Base-by-base conservation (phyloP, 2,329 filamentous ascomycete species). In the Microascus cirrosus region DNA sequence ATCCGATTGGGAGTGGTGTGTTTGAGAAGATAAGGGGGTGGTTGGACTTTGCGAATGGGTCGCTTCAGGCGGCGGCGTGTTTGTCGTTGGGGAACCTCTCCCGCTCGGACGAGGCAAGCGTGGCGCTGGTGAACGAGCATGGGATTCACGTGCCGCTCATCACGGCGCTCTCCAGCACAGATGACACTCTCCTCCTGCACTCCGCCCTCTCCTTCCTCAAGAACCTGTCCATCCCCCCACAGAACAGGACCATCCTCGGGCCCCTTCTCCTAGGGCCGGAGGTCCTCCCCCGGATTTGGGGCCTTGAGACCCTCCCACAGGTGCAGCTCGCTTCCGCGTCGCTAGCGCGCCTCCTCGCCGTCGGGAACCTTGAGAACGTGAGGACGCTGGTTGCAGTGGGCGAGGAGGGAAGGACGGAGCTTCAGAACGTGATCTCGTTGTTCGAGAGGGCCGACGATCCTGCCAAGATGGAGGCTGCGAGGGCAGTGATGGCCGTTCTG, bases 61-160 rank as follows among this genome's bases (percentile, higher is more conserved):
- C 73, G 53, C 73, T 85, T 2, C 79, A 79, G 65, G 74, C 79
- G 2, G 80, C 80, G 4, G 82, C 80, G 1, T 86, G 82, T 61
- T 75, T 86, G 3, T 75, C 79, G 18, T 71, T 86, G 2, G 83
- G 83, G 39, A 86, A 86, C 64, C 68, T 86, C 42, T 78, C 80
- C 6, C 79, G 83, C 45, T 82, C 78, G 1, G 83, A 86, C 62
- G 74, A 73, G 50, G 68, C 74, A 2, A 82, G 80, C 59, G 68
- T 69, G 11, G 68, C 75, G 39, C 75, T 86, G 39, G 77, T 85
- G 1, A 66, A 72, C 11, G 66, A 60, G 2, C 66, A 74, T 22
- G 59, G 71, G 1, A 72, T 72, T 3, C 73, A 76, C 59, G 64
- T 74, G 8, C 74, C 77, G 0, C 70, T 86, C 2, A 65, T 77